Conservation (phyloP, 2,329 filamentous ascomycete genomes). For the Aspergillus pseudonomiae region DNA sequence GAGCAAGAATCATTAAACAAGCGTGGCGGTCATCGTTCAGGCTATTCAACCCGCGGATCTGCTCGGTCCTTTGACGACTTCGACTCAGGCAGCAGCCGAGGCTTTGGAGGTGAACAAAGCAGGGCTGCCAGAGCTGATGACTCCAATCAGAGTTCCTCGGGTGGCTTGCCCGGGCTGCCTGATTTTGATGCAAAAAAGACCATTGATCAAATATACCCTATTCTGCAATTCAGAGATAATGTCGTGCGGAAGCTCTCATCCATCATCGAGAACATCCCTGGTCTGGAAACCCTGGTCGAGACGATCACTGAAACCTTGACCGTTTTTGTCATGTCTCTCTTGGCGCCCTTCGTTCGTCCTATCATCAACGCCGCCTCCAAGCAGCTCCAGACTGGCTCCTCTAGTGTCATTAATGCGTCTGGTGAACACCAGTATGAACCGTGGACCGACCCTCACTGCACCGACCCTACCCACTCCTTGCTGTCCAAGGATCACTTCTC, state of each 20-base stretch:
- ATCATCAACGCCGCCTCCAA: slow-evolving; percentile 87
- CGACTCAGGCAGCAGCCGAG: slow-evolving; percentile 5
- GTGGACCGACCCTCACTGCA: slow-evolving; percentile 75
- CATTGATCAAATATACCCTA: slow-evolving; percentile 85
- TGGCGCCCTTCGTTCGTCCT: slow-evolving; percentile 89
- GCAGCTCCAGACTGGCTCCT: slow-evolving; percentile 82
- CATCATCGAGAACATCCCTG: slow-evolving; percentile 88
- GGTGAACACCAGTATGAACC: slow-evolving; percentile 76
- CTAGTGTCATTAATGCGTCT: slow-evolving; percentile 67
- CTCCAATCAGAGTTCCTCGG: slow-evolving; percentile 47
- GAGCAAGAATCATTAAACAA: slow-evolving; percentile 65
- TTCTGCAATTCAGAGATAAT: slow-evolving; percentile 89
- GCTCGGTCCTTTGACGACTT: slow-evolving; percentile 16
- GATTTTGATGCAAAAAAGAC: slow-evolving; percentile 79
- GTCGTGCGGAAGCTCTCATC: slow-evolving; percentile 85
- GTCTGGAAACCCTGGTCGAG: slow-evolving; percentile 84
- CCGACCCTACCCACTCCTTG: slow-evolving; percentile 80
- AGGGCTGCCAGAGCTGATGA: slow-evolving; percentile 37
- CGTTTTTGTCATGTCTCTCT: slow-evolving; percentile 84
- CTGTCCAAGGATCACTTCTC: slow-evolving; percentile 84
- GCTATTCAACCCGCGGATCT: slow-evolving; percentile 29
- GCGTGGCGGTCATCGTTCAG: slow-evolving; percentile 34
- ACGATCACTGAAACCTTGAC: slow-evolving; percentile 93
- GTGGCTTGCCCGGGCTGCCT: slow-evolving; percentile 70
- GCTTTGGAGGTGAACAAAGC: slow-evolving; percentile 24